Evolutionary conservation across 148 eudicot species (phyloP).

Genomic region (Pharnaceum exiguum): DNA sequence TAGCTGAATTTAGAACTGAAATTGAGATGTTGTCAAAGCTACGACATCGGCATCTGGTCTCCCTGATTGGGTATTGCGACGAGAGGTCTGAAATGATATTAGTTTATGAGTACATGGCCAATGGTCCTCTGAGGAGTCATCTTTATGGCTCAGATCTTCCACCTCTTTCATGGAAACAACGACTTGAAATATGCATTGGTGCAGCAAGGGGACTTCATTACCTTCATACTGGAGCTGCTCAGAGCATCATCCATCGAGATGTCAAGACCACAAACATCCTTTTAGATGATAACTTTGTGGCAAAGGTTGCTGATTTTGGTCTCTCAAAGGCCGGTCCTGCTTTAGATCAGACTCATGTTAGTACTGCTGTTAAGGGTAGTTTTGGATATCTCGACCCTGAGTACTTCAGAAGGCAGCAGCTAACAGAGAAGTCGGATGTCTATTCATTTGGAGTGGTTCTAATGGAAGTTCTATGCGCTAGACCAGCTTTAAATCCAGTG

Average conservation of each 20-base stretch:
- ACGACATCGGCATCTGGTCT: conserved; percentile 94
- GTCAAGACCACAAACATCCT: conserved; percentile 97
- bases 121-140: conserved; percentile 96
- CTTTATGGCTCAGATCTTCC: conserved; percentile 87
- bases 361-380: conserved; percentile 97
- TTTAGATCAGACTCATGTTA: conserved; percentile 91
- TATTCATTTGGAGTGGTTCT: conserved; percentile 94
- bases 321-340: conserved; percentile 89
- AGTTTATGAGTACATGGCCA: conserved; percentile 96
- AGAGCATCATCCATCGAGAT: conserved; percentile 90
- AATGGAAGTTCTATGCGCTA: conserved; percentile 90
- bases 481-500: conserved; percentile 94
- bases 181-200: conserved; percentile 96
- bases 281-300: conserved; percentile 81
- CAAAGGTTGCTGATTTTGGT: conserved; percentile 97
- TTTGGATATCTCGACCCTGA: conserved; percentile 96
- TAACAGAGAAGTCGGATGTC: conserved; percentile 92
- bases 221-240: conserved; percentile 93
- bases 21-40: conserved; percentile 96
- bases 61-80: conserved; percentile 92
- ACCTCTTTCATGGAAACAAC: conserved; percentile 81
- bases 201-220: conserved; percentile 96
- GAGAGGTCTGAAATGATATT: conserved; percentile 95
- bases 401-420: conserved; percentile 89
- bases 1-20: conserved; percentile 88